Conservation (phyloP, 768 basidiomycete genomes). For the Rickenella mellea region DNA sequence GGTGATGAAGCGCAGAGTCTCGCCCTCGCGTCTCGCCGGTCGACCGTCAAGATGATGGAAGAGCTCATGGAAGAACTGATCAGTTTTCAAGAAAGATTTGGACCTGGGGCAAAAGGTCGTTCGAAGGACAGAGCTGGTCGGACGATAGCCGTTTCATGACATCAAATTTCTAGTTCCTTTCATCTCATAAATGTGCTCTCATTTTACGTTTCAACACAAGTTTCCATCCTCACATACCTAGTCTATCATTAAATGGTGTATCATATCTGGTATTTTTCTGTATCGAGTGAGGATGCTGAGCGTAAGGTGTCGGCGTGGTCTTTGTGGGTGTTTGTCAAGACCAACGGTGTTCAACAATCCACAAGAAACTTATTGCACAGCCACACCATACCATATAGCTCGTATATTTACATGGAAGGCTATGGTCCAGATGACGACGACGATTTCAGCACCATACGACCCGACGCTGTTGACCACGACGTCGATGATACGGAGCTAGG, state of each 20-base stretch:
- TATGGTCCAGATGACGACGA: conserved; percentile 16
- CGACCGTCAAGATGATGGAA: conserved; percentile 80
- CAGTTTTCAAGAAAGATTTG: conserved; percentile 80
- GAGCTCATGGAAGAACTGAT: conserved; percentile 87
- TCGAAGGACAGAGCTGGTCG: conserved; percentile 23
- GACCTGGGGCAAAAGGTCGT: conserved; percentile 35
- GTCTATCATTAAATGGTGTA: no score
- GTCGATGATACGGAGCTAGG: conserved; percentile 26
- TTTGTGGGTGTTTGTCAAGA: no score
- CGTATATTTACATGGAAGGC: no score
- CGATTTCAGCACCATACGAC: conserved; percentile 13
- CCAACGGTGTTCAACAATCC: no score
- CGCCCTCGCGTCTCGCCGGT: conserved; percentile 8
- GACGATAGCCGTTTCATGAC: conserved; percentile 20
- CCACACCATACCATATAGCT: no score
- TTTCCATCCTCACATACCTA: no score
- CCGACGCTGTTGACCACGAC: conserved; percentile 25
- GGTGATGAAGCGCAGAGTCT: neutral
- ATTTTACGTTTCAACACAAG: neutral
- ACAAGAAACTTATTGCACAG: no score
- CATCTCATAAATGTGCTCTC: neutral
- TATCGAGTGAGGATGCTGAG: no score
- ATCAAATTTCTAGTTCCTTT: neutral
- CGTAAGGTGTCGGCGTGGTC: no score
- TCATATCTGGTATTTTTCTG: no score